phyloP scores from a whole-genome alignment of 1,284 basidiomycete species.

The Boletus coffeatus region DNA sequence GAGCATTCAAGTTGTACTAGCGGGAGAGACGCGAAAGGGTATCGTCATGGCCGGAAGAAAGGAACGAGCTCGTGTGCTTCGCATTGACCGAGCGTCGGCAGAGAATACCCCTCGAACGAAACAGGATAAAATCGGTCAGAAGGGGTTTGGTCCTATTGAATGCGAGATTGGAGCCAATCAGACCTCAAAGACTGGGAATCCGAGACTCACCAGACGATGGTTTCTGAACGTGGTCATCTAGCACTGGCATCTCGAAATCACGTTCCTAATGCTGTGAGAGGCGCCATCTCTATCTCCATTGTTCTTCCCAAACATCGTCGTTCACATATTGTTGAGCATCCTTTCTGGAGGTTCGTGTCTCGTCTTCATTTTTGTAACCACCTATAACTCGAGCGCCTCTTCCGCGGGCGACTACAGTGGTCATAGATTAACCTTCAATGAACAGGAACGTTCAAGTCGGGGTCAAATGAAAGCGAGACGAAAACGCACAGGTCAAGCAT shows the following conservation, averaged over 20 bases:
- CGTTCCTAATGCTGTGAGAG: slow-evolving; percentile 52
- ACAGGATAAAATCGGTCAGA: slow-evolving; percentile 67
- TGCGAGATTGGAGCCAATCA: not conserved
- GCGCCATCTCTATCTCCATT: slow-evolving; percentile 66
- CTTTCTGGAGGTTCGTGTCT: slow-evolving; percentile 9
- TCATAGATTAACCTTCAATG: slow-evolving; percentile 90
- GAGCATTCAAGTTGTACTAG: slow-evolving; percentile 55
- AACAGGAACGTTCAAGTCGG: not conserved
- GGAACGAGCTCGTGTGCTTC: slow-evolving; percentile 80
- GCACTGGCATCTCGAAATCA: slow-evolving; percentile 39
- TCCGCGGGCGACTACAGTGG: slow-evolving; percentile 84
- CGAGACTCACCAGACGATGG: slow-evolving; percentile 34
- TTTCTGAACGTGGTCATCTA: slow-evolving; percentile 29
- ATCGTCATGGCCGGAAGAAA: slow-evolving; percentile 52
- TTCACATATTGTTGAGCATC: slow-evolving; percentile 21
- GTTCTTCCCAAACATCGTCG: slow-evolving; percentile 56
- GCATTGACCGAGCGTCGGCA: slow-evolving; percentile 62
- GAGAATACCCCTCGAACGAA: slow-evolving; percentile 78
- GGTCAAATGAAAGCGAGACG: not conserved
- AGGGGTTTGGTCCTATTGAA: slow-evolving; percentile 48
- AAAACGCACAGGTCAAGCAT: slow-evolving; percentile 59
- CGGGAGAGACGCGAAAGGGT: slow-evolving; percentile 40
- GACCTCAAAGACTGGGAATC: not conserved
- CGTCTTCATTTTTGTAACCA: slow-evolving; percentile 13
- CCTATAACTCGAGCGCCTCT: slow-evolving; percentile 61